These are phyloP conservation scores for Russula sp. DNA, from an alignment of 768 basidiomycete genomes.

Conservation along the genomic window DNA sequence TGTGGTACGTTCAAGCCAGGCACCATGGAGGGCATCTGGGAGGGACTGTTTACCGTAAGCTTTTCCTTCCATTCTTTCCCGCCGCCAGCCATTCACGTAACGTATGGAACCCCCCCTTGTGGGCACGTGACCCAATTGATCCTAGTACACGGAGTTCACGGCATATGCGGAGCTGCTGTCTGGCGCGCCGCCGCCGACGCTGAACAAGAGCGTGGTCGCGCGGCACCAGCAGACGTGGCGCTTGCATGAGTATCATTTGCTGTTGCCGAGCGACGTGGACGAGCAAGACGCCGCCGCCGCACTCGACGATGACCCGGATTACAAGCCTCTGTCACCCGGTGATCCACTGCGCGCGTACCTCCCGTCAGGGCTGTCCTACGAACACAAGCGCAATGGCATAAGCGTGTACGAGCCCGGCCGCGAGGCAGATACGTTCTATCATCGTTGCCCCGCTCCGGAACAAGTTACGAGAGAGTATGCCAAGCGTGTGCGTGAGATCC, in stretches of 20 bases:
- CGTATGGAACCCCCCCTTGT: neutral
- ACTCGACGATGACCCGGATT: constrained; percentile 1
- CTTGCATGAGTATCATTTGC: constrained; percentile 68
- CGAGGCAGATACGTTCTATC: constrained; percentile 27
- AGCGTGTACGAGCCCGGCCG: constrained; percentile 42
- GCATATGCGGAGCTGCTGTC: constrained; percentile 74
- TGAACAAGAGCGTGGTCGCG: constrained; percentile 73
- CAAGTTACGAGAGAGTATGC: constrained; percentile 22
- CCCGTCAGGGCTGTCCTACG: constrained; percentile 45
- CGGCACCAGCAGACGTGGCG: constrained; percentile 90
- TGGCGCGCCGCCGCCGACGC: constrained; percentile 54
- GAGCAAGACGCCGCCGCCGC: constrained; percentile 25
- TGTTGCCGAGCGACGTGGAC: constrained; percentile 29
- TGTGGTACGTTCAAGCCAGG: constrained; percentile 53
- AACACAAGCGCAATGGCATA: constrained; percentile 44
- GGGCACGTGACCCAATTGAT: neutral
- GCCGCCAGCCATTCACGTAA: neutral
- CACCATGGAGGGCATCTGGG: constrained; percentile 74
- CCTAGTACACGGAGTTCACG: constrained; percentile 76
- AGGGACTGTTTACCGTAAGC: constrained; percentile 69
- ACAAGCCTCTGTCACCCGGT: constrained; percentile 44
- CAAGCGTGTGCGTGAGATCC: constrained; percentile 46
- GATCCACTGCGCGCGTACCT: constrained; percentile 60
- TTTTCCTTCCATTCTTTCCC: constrained; percentile 1
- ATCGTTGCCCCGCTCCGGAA: constrained; percentile 23